These are phyloP conservation scores for Senna siamea DNA, from an alignment of 306 rosid species.

Conservation along the genomic window DNA sequence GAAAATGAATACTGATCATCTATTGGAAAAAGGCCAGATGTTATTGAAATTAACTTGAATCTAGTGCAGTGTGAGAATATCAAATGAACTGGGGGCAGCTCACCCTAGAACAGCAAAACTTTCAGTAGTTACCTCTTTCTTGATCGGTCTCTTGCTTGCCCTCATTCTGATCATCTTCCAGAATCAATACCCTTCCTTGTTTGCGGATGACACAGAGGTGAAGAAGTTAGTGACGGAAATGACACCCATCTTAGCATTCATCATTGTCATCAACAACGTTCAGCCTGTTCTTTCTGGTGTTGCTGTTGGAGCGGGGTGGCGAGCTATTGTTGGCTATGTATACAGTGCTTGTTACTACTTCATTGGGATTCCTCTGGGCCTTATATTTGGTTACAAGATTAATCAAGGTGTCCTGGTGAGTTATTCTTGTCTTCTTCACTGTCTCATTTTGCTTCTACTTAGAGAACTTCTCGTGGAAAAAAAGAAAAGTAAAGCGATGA, in stretches of 20 bases:
- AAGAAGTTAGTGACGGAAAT: conserved; percentile 52
- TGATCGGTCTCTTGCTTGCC: conserved; percentile 47
- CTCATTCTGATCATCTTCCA: conserved; percentile 48
- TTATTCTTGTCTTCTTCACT: not conserved
- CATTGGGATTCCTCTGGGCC: conserved; percentile 79
- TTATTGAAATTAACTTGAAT: too few species aligned
- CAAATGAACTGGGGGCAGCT: conserved; percentile 86
- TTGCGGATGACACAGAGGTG: conserved; percentile 59
- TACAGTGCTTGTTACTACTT: conserved; percentile 73
- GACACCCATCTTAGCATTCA: conserved; percentile 67
- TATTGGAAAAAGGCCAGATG: too few species aligned
- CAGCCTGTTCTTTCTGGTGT: conserved; percentile 94
- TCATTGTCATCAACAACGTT: conserved; percentile 74
- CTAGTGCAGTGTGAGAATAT: conserved; percentile 76
- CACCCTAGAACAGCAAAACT: conserved; percentile 88
- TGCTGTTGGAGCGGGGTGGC: conserved; percentile 96
- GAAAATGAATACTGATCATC: too few species aligned
- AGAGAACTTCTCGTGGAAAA: not conserved
- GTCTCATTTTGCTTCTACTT: not conserved
- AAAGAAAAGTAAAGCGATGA: not conserved
- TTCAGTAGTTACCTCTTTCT: conserved; percentile 50
- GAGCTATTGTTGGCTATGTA: conserved; percentile 66
- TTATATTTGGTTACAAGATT: conserved; percentile 57
- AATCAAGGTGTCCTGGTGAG: conserved; percentile 61
- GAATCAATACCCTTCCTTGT: conserved; percentile 57